Evolutionary conservation across 2,329 filamentous ascomycete species (phyloP).

Genomic region (Penicillium concentricum): DNA sequence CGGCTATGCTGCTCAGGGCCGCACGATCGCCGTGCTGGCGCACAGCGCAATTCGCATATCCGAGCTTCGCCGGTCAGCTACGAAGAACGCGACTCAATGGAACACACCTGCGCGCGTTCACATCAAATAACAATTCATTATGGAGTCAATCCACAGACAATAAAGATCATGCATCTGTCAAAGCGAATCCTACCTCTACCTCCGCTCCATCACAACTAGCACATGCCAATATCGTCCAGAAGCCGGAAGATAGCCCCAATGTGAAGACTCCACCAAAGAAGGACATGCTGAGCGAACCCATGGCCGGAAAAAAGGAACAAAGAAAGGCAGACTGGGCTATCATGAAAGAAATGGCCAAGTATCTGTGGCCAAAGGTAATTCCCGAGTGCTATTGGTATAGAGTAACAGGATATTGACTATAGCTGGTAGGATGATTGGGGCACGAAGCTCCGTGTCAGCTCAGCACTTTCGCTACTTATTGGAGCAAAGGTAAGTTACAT

Average conservation of each 20-base stretch:
- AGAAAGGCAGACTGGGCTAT: conserved; percentile 97
- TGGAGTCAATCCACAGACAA: conserved; percentile 24
- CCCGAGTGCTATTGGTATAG: conserved; percentile 11
- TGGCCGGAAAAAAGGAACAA: conserved; percentile 75
- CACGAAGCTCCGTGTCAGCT: conserved; percentile 78
- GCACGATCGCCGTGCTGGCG: conserved; percentile 37
- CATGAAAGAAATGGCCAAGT: conserved; percentile 94
- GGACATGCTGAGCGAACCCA: conserved; percentile 64
- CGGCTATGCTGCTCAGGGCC: conserved; percentile 40
- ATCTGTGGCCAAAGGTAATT: conserved; percentile 82
- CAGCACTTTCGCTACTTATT: conserved; percentile 79
- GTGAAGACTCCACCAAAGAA: conserved; percentile 46
- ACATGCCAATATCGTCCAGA: conserved; percentile 19
- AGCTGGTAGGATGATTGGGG: conserved; percentile 63
- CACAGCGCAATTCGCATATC: conserved; percentile 28
- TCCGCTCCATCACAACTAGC: conserved; percentile 19
- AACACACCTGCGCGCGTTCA: conserved; percentile 32
- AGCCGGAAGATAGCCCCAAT: conserved; percentile 22
- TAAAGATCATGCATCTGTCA: conserved; percentile 15
- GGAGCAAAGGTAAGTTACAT: conserved; percentile 70
- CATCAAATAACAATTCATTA: conserved; percentile 21
- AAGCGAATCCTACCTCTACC: conserved; percentile 7
- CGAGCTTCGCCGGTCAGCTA: conserved; percentile 25
- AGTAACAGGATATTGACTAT: conserved; percentile 16
- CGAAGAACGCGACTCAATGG: conserved; percentile 24